Base-by-base conservation (phyloP, 2,329 filamentous ascomycete genomes). In the Ploettnerulaceae sp. region DNA sequence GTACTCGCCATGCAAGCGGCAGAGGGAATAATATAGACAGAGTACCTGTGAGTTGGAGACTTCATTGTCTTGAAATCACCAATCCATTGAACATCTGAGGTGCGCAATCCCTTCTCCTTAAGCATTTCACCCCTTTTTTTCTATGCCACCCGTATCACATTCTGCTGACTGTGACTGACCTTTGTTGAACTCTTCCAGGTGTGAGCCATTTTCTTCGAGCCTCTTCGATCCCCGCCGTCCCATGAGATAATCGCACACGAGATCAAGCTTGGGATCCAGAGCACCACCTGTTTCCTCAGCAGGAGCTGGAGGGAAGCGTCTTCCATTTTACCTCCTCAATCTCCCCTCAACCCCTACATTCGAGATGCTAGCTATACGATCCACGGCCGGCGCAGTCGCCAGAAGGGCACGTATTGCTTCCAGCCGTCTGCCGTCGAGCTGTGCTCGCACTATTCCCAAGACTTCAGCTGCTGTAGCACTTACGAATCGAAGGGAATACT, bases 291-390 rank as follows among this genome's bases (percentile, higher is more conserved):
- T 46, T 50, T 52, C 54, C 59, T 61, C 53, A 57, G 41, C 51
- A 48, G 47, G 53, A 61, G 56, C 51, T 58, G 52, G 53, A 55
- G 47, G 50, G 54, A 32, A 53, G 52, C 47, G 33, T 29, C 40
- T 38, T 33, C 24, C 12, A 29, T 25, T 21, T 25, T 28, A 21
- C 12, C 18, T 7, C 12, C 14, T 21, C 20, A 44, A 48, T 57
- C 53, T 56, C 57, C 51, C 40, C 55, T 59, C 54, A 41, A 32
- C 25, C 25, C 25, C 25, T 20, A 42, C n/a, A 37, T 11, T 47
- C 51, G 40, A 51, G 29, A 65, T 65, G 63, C 51, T 64, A 48
- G 60, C 61, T 50, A 54, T 64, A 52, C 61, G 61, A 45, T 60
- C 57, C 26, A 53, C 59, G 21, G 59, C 59, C 28, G 52, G 57